These are phyloP conservation scores for Tetracentron sinense DNA, from an alignment of 164 flowering plant species.

Conservation along the genomic window DNA sequence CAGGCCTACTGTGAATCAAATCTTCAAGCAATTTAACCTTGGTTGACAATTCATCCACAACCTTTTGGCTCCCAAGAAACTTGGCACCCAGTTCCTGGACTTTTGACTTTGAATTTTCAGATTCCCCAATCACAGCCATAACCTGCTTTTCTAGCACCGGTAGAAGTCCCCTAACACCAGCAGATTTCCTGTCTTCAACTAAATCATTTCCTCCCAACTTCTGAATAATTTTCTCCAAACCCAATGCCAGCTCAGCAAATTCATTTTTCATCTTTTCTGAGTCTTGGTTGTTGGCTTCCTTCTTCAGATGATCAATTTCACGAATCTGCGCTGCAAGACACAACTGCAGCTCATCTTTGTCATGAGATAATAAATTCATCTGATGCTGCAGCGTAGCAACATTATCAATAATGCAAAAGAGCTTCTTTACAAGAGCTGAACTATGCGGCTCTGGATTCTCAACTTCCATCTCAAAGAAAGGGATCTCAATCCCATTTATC, in stretches of 20 bases:
- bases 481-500: conserved; percentile 39
- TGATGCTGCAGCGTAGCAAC: conserved; percentile 39
- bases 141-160: conserved; percentile 50
- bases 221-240: conserved; percentile 47
- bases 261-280: conserved; percentile 38
- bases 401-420: conserved; percentile 48
- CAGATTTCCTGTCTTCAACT: conserved; percentile 37
- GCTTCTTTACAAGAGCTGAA: conserved; percentile 46
- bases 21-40: conserved; percentile 69
- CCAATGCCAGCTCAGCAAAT: conserved; percentile 34
- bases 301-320: conserved; percentile 56
- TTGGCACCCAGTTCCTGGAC: conserved; percentile 50
- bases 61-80: conserved; percentile 51
- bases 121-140: conserved; percentile 36
- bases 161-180: conserved; percentile 33
- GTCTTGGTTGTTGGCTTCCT: conserved; percentile 36
- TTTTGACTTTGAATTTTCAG: conserved; percentile 52
- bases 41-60: conserved; percentile 58
- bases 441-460: conserved; percentile 26
- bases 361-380: conserved; percentile 34
- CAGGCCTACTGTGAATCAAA: conserved; percentile 36
- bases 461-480: conserved; percentile 26
- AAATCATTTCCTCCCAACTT: conserved; percentile 50
- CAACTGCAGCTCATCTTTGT: conserved; percentile 55
- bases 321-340: conserved; percentile 31